phyloP scores from a whole-genome alignment of 2,329 filamentous ascomycete species.

The Pestalotiopsis sp. region DNA sequence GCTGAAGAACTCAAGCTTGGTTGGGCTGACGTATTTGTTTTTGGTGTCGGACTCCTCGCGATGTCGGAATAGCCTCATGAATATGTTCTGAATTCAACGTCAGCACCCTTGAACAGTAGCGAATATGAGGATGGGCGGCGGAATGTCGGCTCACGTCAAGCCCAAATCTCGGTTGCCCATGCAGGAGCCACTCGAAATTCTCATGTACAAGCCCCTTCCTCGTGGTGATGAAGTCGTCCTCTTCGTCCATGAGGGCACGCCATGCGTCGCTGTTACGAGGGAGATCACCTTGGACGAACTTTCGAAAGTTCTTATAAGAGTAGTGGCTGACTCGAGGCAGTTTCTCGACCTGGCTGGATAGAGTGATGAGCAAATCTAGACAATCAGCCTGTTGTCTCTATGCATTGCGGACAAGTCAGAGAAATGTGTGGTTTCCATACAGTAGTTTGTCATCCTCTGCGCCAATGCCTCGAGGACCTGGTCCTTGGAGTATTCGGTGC shows the following conservation, averaged over 20 bases:
- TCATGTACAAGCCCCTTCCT: background rate
- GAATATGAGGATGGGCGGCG: background rate
- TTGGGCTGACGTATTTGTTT: background rate
- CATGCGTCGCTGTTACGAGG: background rate
- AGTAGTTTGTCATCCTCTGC: background rate
- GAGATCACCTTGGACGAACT: background rate
- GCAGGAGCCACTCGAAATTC: background rate
- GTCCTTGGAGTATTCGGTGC: background rate
- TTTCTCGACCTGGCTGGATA: background rate
- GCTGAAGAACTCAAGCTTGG: background rate
- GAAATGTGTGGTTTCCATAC: background rate
- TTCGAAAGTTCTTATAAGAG: background rate
- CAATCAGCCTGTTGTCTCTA: background rate
- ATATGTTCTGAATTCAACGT: background rate
- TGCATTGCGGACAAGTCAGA: too few relatives aligned
- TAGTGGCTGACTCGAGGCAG: background rate
- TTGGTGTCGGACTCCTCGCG: background rate
- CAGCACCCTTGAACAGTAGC: background rate
- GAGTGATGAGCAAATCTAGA: background rate
- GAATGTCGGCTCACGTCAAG: background rate
- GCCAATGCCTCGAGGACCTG: background rate
- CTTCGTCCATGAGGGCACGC: background rate
- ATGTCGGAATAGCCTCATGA: background rate
- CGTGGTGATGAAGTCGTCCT: constrained; percentile 2
- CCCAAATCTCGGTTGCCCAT: background rate